Evolutionary conservation across 2,329 filamentous ascomycete genomes (phyloP).

Genomic region (Leptographium wingfieldii): DNA sequence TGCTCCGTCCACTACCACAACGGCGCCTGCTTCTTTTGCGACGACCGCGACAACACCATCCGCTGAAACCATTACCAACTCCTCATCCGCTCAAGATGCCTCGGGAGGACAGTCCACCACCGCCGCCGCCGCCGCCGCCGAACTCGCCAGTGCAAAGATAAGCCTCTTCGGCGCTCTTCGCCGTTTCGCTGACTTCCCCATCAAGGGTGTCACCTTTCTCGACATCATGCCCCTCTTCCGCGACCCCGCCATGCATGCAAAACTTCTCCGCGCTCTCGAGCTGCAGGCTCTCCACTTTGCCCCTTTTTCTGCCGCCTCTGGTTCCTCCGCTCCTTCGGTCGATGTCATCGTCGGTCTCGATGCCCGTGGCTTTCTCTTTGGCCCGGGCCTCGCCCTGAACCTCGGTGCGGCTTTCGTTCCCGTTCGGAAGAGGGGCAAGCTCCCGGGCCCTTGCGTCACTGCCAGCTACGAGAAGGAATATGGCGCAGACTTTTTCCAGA

Average conservation of each 20-base stretch:
- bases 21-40: constrained; percentile 3
- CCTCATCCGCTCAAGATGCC: constrained; percentile 38
- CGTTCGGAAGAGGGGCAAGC: constrained; percentile 89
- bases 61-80: constrained; percentile 15
- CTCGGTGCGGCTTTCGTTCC: constrained; percentile 82
- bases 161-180: constrained; percentile 62
- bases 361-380: constrained; percentile 90
- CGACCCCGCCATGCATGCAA: constrained; percentile 57
- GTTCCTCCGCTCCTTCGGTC: constrained; percentile 41
- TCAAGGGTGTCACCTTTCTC: constrained; percentile 87
- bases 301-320: constrained; percentile 12
- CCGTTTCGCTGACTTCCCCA: constrained; percentile 85
- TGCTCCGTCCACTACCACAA: constrained; percentile 7
- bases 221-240: constrained; percentile 96
- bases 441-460: constrained; percentile 78
- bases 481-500: constrained; percentile 88
- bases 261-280: constrained; percentile 73
- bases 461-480: constrained; percentile 93
- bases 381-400: constrained; percentile 72
- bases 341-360: constrained; percentile 92
- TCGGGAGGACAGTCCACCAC: constrained; percentile 50
- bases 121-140: constrained; percentile 47
- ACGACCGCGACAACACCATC: background rate
- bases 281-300: constrained; percentile 58
- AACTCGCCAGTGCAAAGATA: constrained; percentile 57